Conservation (phyloP, 2,329 filamentous ascomycete species). For the Bipolaris oryzae region DNA sequence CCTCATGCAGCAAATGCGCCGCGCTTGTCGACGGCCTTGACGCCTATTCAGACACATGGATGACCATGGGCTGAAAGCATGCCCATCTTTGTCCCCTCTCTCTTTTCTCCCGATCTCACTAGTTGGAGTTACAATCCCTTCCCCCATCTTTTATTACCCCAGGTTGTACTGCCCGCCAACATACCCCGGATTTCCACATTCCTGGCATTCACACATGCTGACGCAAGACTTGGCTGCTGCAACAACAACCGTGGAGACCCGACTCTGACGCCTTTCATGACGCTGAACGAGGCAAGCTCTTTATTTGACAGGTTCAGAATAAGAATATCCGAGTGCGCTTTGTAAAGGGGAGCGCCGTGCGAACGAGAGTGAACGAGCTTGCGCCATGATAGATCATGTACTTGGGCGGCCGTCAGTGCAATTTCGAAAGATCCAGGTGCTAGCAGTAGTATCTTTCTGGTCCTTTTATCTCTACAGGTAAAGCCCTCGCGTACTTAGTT, state of each 20-base stretch:
- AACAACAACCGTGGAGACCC: conserved; percentile 4
- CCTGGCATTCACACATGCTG: conserved; percentile 1
- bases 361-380: not conserved
- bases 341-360: not conserved
- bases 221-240: conserved; percentile 1
- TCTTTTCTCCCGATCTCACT: too few species aligned
- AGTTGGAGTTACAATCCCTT: too few species aligned
- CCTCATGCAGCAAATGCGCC: conserved; percentile 21
- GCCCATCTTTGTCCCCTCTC: too few species aligned
- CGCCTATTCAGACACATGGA: conserved; percentile 19
- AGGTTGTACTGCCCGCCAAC: not conserved
- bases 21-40: conserved; percentile 24
- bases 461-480: conserved; percentile 80
- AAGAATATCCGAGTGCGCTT: conserved; percentile 4
- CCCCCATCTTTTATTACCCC: conserved; percentile 2
- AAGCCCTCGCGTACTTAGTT: conserved; percentile 26
- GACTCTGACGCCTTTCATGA: conserved; percentile 23
- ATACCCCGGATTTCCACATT: conserved; percentile 7
- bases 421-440: conserved; percentile 89
- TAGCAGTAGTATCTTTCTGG: conserved; percentile 92
- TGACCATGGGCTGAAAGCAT: conserved; percentile 20
- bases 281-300: conserved; percentile 5
- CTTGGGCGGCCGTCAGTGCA: conserved; percentile 88
- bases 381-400: conserved; percentile 72
- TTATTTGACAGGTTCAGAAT: conserved; percentile 1